Evolutionary conservation across 106 monocot genomes (phyloP).

Genomic region (Iris macrosiphon): DNA sequence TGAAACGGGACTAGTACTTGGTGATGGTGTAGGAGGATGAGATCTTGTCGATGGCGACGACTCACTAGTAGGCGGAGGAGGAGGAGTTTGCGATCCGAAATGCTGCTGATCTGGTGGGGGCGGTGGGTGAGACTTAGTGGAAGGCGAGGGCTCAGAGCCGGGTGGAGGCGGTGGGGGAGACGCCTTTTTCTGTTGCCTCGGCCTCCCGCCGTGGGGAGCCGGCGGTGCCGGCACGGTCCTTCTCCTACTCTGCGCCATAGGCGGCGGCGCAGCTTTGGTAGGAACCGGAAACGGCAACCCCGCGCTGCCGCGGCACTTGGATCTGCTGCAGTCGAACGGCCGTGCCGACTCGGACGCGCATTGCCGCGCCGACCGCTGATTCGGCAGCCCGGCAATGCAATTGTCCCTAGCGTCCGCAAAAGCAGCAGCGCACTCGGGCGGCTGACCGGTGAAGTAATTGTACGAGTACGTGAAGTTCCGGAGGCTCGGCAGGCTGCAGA

Average conservation of each 20-base stretch:
- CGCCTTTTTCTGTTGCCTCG: background rate
- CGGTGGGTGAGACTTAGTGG: background rate
- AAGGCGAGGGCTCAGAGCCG: constrained; percentile 12
- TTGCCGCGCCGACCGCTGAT: constrained; percentile 5
- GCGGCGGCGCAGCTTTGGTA: background rate
- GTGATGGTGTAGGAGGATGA: constrained; percentile 1
- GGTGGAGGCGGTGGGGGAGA: constrained; percentile 1
- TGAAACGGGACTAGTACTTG: constrained; percentile 4
- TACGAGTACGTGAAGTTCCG: constrained; percentile 56
- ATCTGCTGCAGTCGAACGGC: constrained; percentile 10
- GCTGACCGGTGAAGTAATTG: constrained; percentile 51
- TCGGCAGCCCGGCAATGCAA: constrained; percentile 38
- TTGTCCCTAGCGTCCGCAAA: constrained; percentile 29
- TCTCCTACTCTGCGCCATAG: background rate
- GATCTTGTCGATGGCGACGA: background rate
- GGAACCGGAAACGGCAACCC: constrained; percentile 13
- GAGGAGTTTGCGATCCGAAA: background rate
- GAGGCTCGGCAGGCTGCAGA: constrained; percentile 38
- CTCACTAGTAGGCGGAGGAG: background rate
- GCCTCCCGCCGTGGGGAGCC: background rate
- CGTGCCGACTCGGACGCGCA: constrained; percentile 4
- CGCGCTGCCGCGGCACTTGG: constrained; percentile 3
- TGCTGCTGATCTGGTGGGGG: background rate
- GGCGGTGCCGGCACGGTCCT: background rate
- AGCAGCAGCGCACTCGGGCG: constrained; percentile 15